Base-by-base conservation (phyloP, 352 stramenopile species). In the Globisporangium uncinulatum region DNA sequence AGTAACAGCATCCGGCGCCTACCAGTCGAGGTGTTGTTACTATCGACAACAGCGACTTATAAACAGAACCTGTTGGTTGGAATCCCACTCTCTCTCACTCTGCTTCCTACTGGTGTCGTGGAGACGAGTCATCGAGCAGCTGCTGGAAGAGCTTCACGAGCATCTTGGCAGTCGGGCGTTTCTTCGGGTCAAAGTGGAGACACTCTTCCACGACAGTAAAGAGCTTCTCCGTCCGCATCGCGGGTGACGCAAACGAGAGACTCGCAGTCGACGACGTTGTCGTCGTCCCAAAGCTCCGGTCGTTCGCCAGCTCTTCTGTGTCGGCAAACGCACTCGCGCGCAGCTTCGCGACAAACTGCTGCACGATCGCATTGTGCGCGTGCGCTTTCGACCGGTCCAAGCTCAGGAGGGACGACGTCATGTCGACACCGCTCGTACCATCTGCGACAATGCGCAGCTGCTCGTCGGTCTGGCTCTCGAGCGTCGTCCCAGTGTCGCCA, bases 181-280 rank as follows among this genome's bases (percentile, higher is more conserved):
- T 74, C 52, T 71, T 79, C 6, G 79, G 71, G 36, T 86, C 71
- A 29, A 70, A 76, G 36, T 86, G 71, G 19, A 92, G 59, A 51
- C 79, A 92, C 20, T 80, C 74, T 41, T 77, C 61, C 44, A 89
- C 79, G 6, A 70, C 55, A 6, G 60, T 54, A 21, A 79, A 68
- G 6, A 87, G 49, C 50, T 76, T 81, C 48, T 79, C 74, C 1
- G 76, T 69, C 20, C 76, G 53, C 41, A 74, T 60, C 14, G 65
- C 65, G 7, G 71, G 69, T 0, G 69, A 73, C 1, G 62, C 62
- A 29, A 70, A 55, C 47, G 66, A 70, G 24, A 74, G 13, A 21
- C 62, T 72, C 32, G 56, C 65, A 7, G 63, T 65, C 9, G 70
- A 77, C 4, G 71, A 77, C 14, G 73, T 74, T 6, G 71, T 63